Base-by-base conservation (phyloP, 768 basidiomycete genomes). In the Termitomyces sp. region DNA sequence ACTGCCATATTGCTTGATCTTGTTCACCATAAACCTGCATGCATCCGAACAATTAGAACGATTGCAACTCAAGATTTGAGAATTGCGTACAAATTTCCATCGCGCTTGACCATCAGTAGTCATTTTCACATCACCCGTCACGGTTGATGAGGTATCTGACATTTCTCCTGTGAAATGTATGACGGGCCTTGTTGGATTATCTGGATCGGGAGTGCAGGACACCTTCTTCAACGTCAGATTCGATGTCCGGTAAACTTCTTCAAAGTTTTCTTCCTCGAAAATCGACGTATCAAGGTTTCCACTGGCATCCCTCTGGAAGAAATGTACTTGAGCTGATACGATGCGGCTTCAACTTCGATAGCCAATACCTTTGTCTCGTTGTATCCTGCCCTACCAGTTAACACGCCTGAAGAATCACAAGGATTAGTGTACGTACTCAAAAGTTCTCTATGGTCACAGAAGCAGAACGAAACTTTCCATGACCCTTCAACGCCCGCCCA, bases 401-500 rank as follows among this genome's bases (percentile, higher is more conserved):
- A 37, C 43, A 56, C 37, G 18, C 37, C 10, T 27, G 32, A 53
- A 14, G 3, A 34, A 16, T 22, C 32, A 20, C 32, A 29, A 20
- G 60, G 52, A 65, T 62, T 27, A 68, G 14, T 34, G 51, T 14
- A 73, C 86, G 67, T 63, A 89, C 87, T 70, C 42, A 87, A 63
- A 37, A 90, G 74, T 47, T 85, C 84, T 5, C 84, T 71, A 63
- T 90, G 87, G 65, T 90, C 87, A 53, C 80, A 78, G 64, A 86
- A 90, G 53, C 80, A 83, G 63, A 87, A 88, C n/a, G 80, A 77
- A 13, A 83, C 77, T 4, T 72, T 69, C 88, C 88, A 90, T 16
- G 68, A 32, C 0, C 87, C 88, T 32, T 74, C 72, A 0, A 89
- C 69, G 3, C 83, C 82, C 1, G 79, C 83, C 84, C 85, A 85